These are phyloP conservation scores for Neurospora terricola DNA, from an alignment of 495 filamentous ascomycete genomes.

Conservation along the genomic window DNA sequence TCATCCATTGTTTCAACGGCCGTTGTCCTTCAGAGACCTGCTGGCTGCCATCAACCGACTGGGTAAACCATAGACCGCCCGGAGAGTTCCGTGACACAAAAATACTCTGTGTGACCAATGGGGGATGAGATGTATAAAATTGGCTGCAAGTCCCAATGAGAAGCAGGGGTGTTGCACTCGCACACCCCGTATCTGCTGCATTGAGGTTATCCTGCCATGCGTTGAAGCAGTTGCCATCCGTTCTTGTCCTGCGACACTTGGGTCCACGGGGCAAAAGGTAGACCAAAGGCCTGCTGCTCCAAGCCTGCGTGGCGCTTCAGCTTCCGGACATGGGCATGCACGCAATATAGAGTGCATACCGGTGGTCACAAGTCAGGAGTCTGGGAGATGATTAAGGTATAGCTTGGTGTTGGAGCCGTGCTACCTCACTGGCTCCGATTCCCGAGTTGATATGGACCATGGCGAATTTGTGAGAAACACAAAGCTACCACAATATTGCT, in stretches of 20 bases:
- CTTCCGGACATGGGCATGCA: not conserved
- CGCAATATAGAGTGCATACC: not conserved
- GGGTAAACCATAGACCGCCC: not conserved
- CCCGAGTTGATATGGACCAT: not conserved
- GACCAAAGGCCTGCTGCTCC: not conserved
- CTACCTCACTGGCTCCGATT: not conserved
- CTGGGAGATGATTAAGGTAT: not conserved
- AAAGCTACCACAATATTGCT: not conserved
- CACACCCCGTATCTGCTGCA: not conserved
- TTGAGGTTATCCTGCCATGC: not conserved
- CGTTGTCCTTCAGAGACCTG: slow-evolving; percentile 1
- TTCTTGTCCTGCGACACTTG: not conserved
- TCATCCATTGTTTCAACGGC: slow-evolving; percentile 1
- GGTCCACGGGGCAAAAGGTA: not conserved
- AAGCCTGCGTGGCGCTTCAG: not conserved
- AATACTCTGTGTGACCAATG: not conserved
- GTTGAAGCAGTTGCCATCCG: not conserved
- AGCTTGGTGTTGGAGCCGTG: not conserved
- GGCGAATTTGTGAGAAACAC: not conserved
- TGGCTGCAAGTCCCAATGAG: not conserved
- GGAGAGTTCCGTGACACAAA: not conserved
- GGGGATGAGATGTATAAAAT: not conserved
- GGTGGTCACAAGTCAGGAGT: not conserved
- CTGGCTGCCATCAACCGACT: not conserved
- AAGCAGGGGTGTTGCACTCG: not conserved